phyloP scores from a whole-genome alignment of 495 filamentous ascomycete genomes.

The Daldinia loculata region DNA sequence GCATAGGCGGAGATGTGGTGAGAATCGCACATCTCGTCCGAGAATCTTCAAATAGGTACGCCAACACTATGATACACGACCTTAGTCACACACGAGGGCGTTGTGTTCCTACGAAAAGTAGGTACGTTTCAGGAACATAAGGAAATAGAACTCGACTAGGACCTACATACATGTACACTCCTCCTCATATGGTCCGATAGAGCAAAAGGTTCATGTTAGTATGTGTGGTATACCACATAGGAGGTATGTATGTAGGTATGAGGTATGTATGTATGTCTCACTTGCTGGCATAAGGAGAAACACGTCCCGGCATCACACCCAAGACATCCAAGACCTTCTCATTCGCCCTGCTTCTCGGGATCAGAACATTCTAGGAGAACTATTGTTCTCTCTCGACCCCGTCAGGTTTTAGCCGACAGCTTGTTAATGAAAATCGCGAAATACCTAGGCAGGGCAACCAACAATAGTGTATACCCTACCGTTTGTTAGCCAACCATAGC shows the following conservation, averaged over 20 bases:
- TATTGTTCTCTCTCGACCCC: neutral
- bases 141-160: neutral
- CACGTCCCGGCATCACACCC: neutral
- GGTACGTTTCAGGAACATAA: neutral
- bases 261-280: conserved; percentile 6
- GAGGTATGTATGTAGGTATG: no score
- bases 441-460: neutral
- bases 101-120: neutral
- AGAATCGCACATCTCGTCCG: neutral
- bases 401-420: neutral
- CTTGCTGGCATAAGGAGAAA: conserved; percentile 7
- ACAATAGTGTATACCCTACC: neutral
- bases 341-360: neutral
- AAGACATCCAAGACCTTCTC: neutral
- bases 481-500: neutral
- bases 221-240: neutral
- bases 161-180: neutral
- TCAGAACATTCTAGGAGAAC: neutral
- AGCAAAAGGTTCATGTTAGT: neutral
- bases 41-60: neutral
- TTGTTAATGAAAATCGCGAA: neutral
- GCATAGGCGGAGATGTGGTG: neutral
- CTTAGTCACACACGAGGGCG: neutral
- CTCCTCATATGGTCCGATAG: neutral
- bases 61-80: neutral